phyloP scores from a whole-genome alignment of 306 rosid species.

The Urtica urens region DNA sequence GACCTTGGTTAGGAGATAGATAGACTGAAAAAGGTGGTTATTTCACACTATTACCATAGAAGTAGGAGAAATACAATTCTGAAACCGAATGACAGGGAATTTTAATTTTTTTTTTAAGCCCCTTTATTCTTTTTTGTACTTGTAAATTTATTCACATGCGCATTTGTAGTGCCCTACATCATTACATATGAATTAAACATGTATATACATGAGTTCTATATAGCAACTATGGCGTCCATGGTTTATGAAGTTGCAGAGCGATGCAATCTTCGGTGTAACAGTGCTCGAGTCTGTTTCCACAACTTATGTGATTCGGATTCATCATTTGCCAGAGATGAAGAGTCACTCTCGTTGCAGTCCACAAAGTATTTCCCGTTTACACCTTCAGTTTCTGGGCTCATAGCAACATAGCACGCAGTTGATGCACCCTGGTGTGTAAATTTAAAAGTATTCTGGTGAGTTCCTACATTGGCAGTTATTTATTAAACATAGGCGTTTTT shows the following conservation, averaged over 20 bases:
- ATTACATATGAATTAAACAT: constrained; percentile 10
- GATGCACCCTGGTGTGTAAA: constrained; percentile 95
- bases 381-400: constrained; percentile 59
- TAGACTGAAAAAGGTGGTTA: neutral
- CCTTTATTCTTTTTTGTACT: constrained; percentile 19
- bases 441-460: too few species aligned
- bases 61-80: neutral
- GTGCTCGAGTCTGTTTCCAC: constrained; percentile 51
- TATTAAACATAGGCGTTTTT: too few species aligned
- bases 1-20: neutral
- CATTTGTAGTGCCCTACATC: constrained; percentile 1
- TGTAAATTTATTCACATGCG: constrained; percentile 3
- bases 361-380: constrained; percentile 65
- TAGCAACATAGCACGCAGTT: constrained; percentile 76
- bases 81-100: constrained; percentile 8
- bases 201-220: constrained; percentile 22
- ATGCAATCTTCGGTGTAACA: constrained; percentile 43
- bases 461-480: too few species aligned
- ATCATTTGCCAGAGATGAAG: constrained; percentile 69
- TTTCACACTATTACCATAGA: neutral
- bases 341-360: constrained; percentile 70
- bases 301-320: constrained; percentile 61
- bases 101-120: constrained; percentile 5
- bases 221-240: neutral
- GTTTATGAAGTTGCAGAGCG: constrained; percentile 27